Evolutionary conservation across 192 early-diverging fungal genomes (phyloP).

Genomic region (Spizellomyces sp.): DNA sequence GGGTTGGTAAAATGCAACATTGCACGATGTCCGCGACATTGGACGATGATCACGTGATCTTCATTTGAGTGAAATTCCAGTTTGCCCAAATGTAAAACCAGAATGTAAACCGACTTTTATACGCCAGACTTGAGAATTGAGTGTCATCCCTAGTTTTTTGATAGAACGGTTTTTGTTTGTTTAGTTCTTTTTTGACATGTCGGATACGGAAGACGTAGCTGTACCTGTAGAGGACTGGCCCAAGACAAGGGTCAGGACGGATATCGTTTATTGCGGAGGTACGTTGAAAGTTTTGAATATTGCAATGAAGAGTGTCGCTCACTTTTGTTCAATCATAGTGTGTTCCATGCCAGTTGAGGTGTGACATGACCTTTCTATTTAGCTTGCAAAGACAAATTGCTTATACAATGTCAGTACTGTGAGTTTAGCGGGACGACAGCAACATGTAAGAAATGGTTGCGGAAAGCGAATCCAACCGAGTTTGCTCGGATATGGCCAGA

Average conservation of each 20-base stretch:
- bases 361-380: neutral
- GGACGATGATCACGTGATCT: too few relatives aligned
- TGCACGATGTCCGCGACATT: too few relatives aligned
- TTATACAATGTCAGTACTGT: slow-evolving; percentile 71
- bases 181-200: neutral
- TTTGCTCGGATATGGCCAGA: slow-evolving; percentile 62
- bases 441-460: slow-evolving; percentile 82
- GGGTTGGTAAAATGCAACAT: too few relatives aligned
- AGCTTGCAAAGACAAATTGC: neutral
- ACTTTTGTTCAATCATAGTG: slow-evolving; percentile 11
- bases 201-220: slow-evolving; percentile 20
- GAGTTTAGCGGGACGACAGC: slow-evolving; percentile 81
- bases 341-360: slow-evolving; percentile 48
- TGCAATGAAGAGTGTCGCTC: neutral
- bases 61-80: too few relatives aligned
- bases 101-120: too few relatives aligned
- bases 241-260: slow-evolving; percentile 15
- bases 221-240: slow-evolving; percentile 17
- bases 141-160: too few relatives aligned
- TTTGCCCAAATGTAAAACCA: too few relatives aligned
- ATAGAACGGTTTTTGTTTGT: too few relatives aligned
- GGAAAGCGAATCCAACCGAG: slow-evolving; percentile 57
- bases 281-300: neutral
- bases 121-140: too few relatives aligned
- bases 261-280: slow-evolving; percentile 38